These are phyloP conservation scores for Dentipellis fragilis DNA, from an alignment of 768 basidiomycete species.

Conservation along the genomic window DNA sequence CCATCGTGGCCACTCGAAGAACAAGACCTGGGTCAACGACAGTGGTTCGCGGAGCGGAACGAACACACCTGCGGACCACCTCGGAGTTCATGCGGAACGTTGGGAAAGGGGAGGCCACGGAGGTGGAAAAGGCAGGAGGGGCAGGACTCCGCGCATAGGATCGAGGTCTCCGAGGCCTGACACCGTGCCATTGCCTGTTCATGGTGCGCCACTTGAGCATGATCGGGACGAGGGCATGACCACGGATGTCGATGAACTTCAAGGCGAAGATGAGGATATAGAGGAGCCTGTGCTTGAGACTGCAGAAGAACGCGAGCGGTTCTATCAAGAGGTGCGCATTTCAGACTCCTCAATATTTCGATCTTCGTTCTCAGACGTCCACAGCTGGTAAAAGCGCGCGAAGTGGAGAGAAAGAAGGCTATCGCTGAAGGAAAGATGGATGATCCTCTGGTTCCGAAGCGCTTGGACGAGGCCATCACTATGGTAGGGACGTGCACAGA, in stretches of 20 bases:
- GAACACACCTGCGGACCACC: conserved; percentile 3
- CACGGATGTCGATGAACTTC: conserved; percentile 23
- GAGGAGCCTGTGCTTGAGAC: conserved; percentile 47
- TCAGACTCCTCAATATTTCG: not conserved
- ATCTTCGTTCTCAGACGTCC: conserved; percentile 3
- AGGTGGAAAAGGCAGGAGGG: conserved; percentile 26
- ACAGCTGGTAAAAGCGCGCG: conserved; percentile 62
- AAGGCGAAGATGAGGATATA: conserved; percentile 24
- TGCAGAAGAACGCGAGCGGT: conserved; percentile 54
- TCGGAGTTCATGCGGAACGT: conserved; percentile 35
- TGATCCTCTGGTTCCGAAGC: conserved; percentile 69
- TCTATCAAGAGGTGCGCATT: conserved; percentile 57
- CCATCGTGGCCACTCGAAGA: conserved; percentile 11
- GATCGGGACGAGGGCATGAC: conserved; percentile 22
- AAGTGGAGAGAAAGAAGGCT: conserved; percentile 58
- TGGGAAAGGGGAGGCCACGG: conserved; percentile 57
- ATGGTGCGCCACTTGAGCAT: conserved; percentile 13
- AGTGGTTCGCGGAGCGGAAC: conserved; percentile 1
- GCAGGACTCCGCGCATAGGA: conserved; percentile 32
- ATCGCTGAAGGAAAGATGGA: conserved; percentile 84
- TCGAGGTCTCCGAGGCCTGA: conserved; percentile 25
- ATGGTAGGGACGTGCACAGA: conserved; percentile 86
- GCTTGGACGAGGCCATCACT: conserved; percentile 84
- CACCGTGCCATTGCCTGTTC: conserved; percentile 1
- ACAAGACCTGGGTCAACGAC: conserved; percentile 11